Conservation (phyloP, 208 protist genomes). For the Pavlovales sp. region DNA sequence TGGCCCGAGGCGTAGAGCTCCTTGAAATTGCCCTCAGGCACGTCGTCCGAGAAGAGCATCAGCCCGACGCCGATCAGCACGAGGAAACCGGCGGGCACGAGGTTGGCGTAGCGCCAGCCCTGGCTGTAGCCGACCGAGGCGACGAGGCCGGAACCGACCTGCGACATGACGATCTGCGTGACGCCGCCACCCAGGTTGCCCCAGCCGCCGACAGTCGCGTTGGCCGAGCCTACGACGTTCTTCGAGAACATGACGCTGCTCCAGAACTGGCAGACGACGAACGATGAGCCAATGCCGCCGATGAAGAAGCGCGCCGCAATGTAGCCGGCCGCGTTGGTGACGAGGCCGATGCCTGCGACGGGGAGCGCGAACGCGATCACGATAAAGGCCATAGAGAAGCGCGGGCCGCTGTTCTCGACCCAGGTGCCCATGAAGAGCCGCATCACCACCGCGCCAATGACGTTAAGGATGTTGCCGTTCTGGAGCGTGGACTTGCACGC, state of each 20-base stretch:
- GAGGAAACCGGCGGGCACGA: constrained; percentile 14
- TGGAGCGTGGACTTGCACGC: neutral
- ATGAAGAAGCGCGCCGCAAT: constrained; percentile 27
- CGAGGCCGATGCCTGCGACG: neutral
- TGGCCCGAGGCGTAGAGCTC: constrained; percentile 22
- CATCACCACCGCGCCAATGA: constrained; percentile 8
- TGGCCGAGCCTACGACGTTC: constrained; percentile 1
- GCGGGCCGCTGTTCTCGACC: constrained; percentile 8
- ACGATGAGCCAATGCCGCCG: neutral
- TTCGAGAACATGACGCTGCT: neutral
- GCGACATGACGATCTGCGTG: constrained; percentile 5
- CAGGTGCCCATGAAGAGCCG: neutral
- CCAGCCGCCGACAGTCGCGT: constrained; percentile 24
- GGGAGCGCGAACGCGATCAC: neutral
- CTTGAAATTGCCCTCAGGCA: constrained; percentile 13
- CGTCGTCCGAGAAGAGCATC: neutral
- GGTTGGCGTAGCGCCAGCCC: neutral
- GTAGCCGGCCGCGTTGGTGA: neutral
- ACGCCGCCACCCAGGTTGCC: constrained; percentile 42
- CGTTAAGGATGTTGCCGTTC: neutral
- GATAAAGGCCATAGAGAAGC: neutral
- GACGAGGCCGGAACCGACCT: neutral
- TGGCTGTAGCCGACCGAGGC: neutral
- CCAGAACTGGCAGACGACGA: constrained; percentile 29
- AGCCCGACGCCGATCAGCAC: neutral